A percentile compares a stretch with the other conserved stretches of the same genome.
phyloP scores from a whole-genome alignment of 345 rosid species.

The thale cress (Arabidopsis thaliana) region DNA sequence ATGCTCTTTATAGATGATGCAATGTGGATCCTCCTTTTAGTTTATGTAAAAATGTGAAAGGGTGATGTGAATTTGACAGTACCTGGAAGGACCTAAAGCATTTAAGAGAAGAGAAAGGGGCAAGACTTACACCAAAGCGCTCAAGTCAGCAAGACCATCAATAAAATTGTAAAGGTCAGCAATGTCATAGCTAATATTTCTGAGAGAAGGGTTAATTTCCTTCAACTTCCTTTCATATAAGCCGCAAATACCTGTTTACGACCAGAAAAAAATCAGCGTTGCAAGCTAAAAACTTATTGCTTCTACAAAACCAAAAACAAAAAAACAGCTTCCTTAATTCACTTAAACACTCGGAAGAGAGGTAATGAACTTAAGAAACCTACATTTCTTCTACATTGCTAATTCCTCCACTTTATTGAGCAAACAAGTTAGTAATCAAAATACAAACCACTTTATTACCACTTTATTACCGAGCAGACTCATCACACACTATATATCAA shows the following conservation, averaged over 20 bases:
- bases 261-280: slow-evolving; percentile 13
- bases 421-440: background rate
- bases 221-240: slow-evolving; percentile 83
- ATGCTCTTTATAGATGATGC: background rate
- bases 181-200: slow-evolving; percentile 78
- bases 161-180: slow-evolving; percentile 83
- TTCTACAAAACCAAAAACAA: background rate
- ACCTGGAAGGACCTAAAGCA: background rate
- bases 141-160: slow-evolving; percentile 90
- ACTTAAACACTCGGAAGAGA: background rate
- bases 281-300: background rate
- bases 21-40: background rate
- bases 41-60: slow-evolving; percentile 8
- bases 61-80: background rate
- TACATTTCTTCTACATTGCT: slow-evolving; percentile 18
- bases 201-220: slow-evolving; percentile 77
- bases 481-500: background rate
- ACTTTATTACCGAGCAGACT: background rate
- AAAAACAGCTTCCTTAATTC: slow-evolving; percentile 1
- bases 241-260: slow-evolving; percentile 69
- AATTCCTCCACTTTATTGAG: background rate
- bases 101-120: slow-evolving; percentile 32
- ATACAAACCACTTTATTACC: background rate
- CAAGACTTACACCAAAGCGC: slow-evolving; percentile 79
- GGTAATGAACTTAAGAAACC: background rate